Evolutionary conservation across 176 grass and related monocot genomes (phyloP).

Genomic region (Rhipidocladum racemiflorum): DNA sequence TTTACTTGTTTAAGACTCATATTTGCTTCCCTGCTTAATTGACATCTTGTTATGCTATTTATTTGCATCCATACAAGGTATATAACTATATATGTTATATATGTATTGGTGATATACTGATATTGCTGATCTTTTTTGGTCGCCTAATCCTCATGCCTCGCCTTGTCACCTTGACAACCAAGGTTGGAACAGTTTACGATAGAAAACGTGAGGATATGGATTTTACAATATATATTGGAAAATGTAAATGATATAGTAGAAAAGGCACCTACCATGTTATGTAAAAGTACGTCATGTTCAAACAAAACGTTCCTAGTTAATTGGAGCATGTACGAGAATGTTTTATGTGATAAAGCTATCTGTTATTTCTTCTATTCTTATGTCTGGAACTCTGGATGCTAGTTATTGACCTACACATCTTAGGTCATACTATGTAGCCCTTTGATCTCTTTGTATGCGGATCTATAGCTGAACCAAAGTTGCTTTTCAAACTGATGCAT

Average conservation of each 20-base stretch:
- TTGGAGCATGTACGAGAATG: background rate
- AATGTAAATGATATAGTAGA: conserved; percentile 5
- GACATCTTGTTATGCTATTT: no score
- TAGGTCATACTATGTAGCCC: background rate
- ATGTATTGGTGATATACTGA: no score
- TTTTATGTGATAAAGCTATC: background rate
- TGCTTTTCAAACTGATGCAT: background rate
- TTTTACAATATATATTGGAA: background rate
- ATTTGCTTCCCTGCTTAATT: no score
- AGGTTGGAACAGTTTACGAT: conserved; percentile 6
- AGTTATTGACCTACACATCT: background rate
- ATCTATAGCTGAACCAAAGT: background rate
- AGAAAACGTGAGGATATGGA: conserved; percentile 3
- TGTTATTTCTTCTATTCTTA: conserved; percentile 5
- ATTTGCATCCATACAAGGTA: no score
- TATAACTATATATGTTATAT: no score
- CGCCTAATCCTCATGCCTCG: no score
- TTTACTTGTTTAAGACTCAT: no score
- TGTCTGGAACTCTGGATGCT: background rate
- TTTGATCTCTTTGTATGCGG: background rate
- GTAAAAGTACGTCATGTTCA: background rate
- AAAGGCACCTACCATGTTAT: background rate
- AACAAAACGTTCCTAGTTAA: conserved; percentile 12
- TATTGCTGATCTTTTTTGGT: no score
- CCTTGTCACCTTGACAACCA: no score